These are phyloP conservation scores for Termitomyces bulborhizus DNA, from an alignment of 768 basidiomycete genomes.

Conservation along the genomic window DNA sequence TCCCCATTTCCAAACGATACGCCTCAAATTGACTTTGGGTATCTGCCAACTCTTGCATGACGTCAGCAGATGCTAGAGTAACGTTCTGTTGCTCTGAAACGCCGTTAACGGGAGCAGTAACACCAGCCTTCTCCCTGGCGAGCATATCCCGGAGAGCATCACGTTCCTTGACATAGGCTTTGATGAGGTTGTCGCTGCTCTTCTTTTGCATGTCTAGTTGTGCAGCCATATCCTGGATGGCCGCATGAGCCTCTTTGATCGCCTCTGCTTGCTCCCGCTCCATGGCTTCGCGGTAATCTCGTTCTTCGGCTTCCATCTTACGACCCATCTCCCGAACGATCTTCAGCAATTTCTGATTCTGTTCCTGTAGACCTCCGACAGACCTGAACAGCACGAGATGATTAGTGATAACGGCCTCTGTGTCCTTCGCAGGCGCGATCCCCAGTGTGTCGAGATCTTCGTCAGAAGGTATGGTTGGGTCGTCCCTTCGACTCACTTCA, in stretches of 20 bases:
- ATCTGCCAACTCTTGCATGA: constrained; percentile 59
- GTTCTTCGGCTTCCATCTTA: constrained; percentile 83
- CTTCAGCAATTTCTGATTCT: constrained; percentile 85
- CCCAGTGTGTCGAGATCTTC: constrained; percentile 47
- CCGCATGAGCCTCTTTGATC: constrained; percentile 81
- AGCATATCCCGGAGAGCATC: constrained; percentile 81
- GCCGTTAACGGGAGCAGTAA: constrained; percentile 13
- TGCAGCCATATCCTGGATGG: constrained; percentile 71
- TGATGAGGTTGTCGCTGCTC: constrained; percentile 60
- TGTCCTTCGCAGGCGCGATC: constrained; percentile 40
- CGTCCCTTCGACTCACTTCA: constrained; percentile 75
- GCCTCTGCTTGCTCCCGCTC: constrained; percentile 75
- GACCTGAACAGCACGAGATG: constrained; percentile 84
- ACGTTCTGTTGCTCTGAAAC: constrained; percentile 13
- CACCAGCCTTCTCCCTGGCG: constrained; percentile 35
- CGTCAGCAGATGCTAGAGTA: constrained; percentile 23
- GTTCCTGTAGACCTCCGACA: constrained; percentile 75
- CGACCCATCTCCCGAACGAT: constrained; percentile 77
- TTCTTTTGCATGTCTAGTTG: constrained; percentile 78
- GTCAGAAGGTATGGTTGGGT: constrained; percentile 75
- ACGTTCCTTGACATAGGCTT: constrained; percentile 81
- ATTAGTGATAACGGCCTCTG: constrained; percentile 80
- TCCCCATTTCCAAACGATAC: constrained; percentile 73
- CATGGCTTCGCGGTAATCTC: constrained; percentile 62
- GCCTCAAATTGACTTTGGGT: constrained; percentile 77